A percentile compares a stretch with the other conserved stretches of the same genome.
phyloP scores from a whole-genome alignment of 2,329 filamentous ascomycete species.

The Verruconis gallopava region DNA sequence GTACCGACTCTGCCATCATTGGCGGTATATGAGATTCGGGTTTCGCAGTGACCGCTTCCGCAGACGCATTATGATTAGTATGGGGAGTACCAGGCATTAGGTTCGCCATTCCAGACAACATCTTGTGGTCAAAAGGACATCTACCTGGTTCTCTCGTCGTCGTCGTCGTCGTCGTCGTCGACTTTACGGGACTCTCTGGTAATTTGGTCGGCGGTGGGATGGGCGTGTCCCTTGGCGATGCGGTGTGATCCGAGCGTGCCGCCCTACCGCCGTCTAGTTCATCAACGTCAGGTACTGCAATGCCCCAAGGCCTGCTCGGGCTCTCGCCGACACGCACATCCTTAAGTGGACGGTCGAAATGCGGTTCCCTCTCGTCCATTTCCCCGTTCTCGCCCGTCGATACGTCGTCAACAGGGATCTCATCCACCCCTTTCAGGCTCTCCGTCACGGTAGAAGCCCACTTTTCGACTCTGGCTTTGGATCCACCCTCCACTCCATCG shows the following conservation, averaged over 20 bases:
- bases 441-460: slow-evolving; percentile 72
- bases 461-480: slow-evolving; percentile 62
- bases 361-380: slow-evolving; percentile 51
- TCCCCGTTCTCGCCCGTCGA: slow-evolving; percentile 29
- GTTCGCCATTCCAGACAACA: background rate
- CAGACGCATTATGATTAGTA: background rate
- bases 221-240: slow-evolving; percentile 29
- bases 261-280: slow-evolving; percentile 17
- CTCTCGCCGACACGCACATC: slow-evolving; percentile 90
- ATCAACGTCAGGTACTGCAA: slow-evolving; percentile 55
- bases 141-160: too few relatives aligned
- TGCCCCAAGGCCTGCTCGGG: slow-evolving; percentile 86
- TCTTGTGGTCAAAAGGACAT: slow-evolving; percentile 13
- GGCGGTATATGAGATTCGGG: too few relatives aligned
- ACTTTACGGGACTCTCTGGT: background rate
- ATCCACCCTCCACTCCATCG: slow-evolving; percentile 24
- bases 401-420: slow-evolving; percentile 24
- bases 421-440: slow-evolving; percentile 33
- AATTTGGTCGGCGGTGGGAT: slow-evolving; percentile 17
- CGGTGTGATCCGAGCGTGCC: slow-evolving; percentile 26
- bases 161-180: too few relatives aligned
- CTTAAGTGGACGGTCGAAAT: slow-evolving; percentile 74
- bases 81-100: background rate
- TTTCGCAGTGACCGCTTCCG: background rate
- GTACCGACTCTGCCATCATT: background rate